Conservation (phyloP, 345 rosid genomes). For the Rhodamnia argentea region DNA sequence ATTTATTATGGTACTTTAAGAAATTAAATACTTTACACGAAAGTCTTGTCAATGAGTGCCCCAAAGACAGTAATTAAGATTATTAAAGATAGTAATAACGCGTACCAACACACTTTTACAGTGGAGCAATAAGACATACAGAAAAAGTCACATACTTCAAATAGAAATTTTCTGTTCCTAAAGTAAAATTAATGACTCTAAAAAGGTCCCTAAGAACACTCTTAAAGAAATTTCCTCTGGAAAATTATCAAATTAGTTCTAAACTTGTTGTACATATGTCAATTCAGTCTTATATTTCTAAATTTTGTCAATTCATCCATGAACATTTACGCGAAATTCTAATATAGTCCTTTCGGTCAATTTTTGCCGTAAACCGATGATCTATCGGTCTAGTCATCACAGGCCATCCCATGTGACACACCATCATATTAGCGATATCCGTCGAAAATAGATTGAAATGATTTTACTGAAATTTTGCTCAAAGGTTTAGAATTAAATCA, state of each 20-base stretch:
- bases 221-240: neutral
- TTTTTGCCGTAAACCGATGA: neutral
- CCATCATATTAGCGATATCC: accelerated
- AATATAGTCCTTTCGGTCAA: neutral
- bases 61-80: neutral
- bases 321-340: accelerated
- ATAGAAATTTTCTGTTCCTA: neutral
- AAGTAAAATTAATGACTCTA: neutral
- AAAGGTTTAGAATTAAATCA: neutral
- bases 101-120: neutral
- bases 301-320: neutral
- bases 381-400: too few species aligned
- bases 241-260: neutral
- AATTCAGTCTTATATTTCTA: neutral
- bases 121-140: neutral
- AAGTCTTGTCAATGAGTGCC: neutral
- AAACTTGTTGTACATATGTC: accelerated
- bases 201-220: neutral
- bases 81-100: neutral
- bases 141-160: neutral
- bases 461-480: accelerated
- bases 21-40: too few species aligned
- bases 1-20: neutral
- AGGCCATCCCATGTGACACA: too few species aligned
- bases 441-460: accelerated